phyloP scores from a whole-genome alignment of 2,329 filamentous ascomycete genomes.

The Aspergillus arachidicola region DNA sequence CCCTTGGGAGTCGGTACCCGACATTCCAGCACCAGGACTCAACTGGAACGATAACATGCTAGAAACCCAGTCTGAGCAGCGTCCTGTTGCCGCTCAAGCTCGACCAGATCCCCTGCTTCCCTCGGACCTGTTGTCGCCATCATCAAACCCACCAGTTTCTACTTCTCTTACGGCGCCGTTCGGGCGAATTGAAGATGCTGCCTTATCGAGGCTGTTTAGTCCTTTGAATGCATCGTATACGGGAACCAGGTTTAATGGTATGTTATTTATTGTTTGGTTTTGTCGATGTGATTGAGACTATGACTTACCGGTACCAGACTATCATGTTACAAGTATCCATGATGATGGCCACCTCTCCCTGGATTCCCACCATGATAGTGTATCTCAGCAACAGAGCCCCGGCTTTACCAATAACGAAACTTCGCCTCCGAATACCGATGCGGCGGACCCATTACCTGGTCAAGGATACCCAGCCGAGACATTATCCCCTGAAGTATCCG shows the following conservation, averaged over 20 bases:
- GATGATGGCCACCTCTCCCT: not conserved
- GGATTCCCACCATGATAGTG: not conserved
- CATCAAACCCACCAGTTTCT: not conserved
- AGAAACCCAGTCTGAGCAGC: not conserved
- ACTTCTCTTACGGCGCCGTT: not conserved
- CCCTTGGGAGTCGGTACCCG: not conserved
- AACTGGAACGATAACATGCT: not conserved
- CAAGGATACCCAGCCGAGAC: not conserved
- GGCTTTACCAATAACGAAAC: not conserved
- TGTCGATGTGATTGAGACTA: not conserved
- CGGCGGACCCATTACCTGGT: not conserved
- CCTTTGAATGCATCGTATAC: not conserved
- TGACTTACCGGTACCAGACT: not conserved
- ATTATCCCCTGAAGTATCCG: not conserved
- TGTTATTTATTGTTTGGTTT: not conserved
- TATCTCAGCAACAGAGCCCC: not conserved
- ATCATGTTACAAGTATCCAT: not conserved
- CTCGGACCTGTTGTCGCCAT: not conserved
- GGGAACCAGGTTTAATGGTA: not conserved
- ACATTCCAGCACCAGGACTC: not conserved
- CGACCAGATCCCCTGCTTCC: not conserved
- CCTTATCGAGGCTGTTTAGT: not conserved
- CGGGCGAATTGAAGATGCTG: not conserved
- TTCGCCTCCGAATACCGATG: not conserved
- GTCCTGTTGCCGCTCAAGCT: not conserved